A percentile compares a stretch with the other conserved stretches of the same genome.
Evolutionary conservation across 1,284 basidiomycete genomes (phyloP).

Genomic region (Moniliophthora roreri): DNA sequence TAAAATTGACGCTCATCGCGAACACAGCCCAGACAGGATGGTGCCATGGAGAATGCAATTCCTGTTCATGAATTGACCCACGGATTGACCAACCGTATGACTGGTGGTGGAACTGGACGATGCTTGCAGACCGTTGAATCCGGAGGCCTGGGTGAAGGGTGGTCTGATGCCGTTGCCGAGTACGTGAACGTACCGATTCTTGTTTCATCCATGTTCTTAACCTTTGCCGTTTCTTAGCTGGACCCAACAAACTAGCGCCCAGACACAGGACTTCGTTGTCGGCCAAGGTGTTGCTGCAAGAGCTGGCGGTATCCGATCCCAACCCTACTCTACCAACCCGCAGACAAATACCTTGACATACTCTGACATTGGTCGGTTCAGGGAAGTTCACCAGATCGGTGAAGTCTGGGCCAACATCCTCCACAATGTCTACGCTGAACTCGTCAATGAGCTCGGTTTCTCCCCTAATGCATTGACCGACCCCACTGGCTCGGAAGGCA

Average conservation of each 20-base stretch:
- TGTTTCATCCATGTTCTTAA: neutral
- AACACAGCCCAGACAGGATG: conserved; percentile 32
- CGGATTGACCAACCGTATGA: conserved; percentile 39
- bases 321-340: conserved; percentile 41
- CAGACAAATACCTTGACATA: conserved; percentile 39
- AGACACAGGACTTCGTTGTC: conserved; percentile 38
- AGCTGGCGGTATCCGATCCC: conserved; percentile 32
- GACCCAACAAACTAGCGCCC: conserved; percentile 33
- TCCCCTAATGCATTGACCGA: conserved; percentile 38
- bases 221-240: conserved; percentile 25
- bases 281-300: conserved; percentile 34
- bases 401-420: conserved; percentile 48
- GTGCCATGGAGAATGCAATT: conserved; percentile 39
- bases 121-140: conserved; percentile 51
- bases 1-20: neutral
- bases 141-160: conserved; percentile 53
- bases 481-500: conserved; percentile 40
- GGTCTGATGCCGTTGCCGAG: conserved; percentile 55
- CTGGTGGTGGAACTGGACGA: conserved; percentile 46
- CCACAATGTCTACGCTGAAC: conserved; percentile 49
- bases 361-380: conserved; percentile 33
- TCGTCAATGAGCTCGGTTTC: conserved; percentile 42
- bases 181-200: conserved; percentile 19
- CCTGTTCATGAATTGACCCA: conserved; percentile 37
- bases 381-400: conserved; percentile 38